Conservation (phyloP, 768 basidiomycete species). For the Mycena indigotica region DNA sequence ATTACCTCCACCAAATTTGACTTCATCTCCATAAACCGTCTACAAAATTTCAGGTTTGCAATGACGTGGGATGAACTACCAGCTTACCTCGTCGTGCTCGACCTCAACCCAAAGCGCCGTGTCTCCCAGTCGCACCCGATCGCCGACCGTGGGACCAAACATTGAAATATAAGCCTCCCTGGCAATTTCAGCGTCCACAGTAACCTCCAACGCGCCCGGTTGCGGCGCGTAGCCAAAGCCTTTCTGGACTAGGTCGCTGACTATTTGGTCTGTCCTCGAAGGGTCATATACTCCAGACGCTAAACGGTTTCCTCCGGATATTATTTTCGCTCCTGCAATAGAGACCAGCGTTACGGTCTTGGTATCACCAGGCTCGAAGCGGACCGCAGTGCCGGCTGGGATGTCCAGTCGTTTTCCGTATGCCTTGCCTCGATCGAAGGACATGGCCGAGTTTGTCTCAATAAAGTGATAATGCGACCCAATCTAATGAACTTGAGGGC, state of each 20-base stretch:
- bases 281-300: slow-evolving; percentile 57
- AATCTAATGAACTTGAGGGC: slow-evolving; percentile 49
- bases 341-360: slow-evolving; percentile 83
- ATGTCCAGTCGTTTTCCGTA: slow-evolving; percentile 91
- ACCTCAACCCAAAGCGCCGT: slow-evolving; percentile 91
- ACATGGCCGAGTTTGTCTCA: slow-evolving; percentile 80
- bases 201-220: slow-evolving; percentile 58
- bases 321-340: slow-evolving; percentile 69
- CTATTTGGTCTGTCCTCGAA: slow-evolving; percentile 46
- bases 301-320: slow-evolving; percentile 82
- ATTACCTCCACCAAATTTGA: slow-evolving; percentile 95
- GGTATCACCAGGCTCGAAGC: slow-evolving; percentile 91
- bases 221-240: slow-evolving; percentile 76
- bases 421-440: slow-evolving; percentile 80
- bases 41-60: slow-evolving; percentile 30
- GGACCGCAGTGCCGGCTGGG: slow-evolving; percentile 90
- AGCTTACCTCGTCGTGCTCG: slow-evolving; percentile 73
- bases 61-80: slow-evolving; percentile 2
- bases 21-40: slow-evolving; percentile 93
- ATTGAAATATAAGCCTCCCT: slow-evolving; percentile 84
- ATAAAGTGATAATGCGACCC: slow-evolving; percentile 96
- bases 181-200: slow-evolving; percentile 55
- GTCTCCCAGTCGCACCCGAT: slow-evolving; percentile 86
- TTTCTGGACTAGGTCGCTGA: slow-evolving; percentile 50
- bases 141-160: slow-evolving; percentile 95